Evolutionary conservation across 1,284 basidiomycete genomes (phyloP), one percentile per base, ranked within the genome.

Genomic region (Trichosporon inkin): DNA sequence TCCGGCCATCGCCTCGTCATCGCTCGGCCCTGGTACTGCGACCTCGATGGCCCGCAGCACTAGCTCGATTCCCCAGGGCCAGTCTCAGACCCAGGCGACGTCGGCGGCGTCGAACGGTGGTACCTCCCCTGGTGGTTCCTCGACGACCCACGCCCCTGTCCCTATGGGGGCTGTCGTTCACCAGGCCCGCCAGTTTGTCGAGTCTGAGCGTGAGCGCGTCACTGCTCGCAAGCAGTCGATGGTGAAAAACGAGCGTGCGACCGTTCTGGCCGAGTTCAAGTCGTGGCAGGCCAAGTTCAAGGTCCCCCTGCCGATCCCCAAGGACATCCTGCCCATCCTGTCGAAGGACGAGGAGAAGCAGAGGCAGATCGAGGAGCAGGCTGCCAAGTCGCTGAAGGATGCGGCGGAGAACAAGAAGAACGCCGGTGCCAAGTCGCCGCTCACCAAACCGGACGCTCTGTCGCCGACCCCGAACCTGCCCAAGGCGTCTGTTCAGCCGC

Each of bases 241-340:
- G 53, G 85, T 88, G 60, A 95, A 93, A 83, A 90, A 84, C 72
- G 95, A 97, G 76, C 65, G 75, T 49, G 73, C 76, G 28, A 64
- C 67, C 35, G 68, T 72, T 40, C 56, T 97, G 80, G 88, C 92
- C 11, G 94, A 98, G 55, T 81, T 98, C 54, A 85, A 92, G 73
- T 89, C 89, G 77, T 99, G 97, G 81, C 91, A 90, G 68, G 84
- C 89, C 74, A 88, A 80, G 66, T 99, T 99, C 86, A 96, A 95
- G 85, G 85, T 96, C 56, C 94, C 93, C 73, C 88, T 92, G 72
- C 90, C 92, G 8, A 90, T 97, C 66, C 94, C 92, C 11, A 89
- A 91, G 51, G 95, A 98, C 75, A 84, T 98, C 56, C 87, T 96
- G n/a, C 84, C 88, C 5, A 92, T 96, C 69, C 80, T 96, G 37